Base-by-base conservation (phyloP, 2,329 filamentous ascomycete species). In the Trichoderma lentiforme region DNA sequence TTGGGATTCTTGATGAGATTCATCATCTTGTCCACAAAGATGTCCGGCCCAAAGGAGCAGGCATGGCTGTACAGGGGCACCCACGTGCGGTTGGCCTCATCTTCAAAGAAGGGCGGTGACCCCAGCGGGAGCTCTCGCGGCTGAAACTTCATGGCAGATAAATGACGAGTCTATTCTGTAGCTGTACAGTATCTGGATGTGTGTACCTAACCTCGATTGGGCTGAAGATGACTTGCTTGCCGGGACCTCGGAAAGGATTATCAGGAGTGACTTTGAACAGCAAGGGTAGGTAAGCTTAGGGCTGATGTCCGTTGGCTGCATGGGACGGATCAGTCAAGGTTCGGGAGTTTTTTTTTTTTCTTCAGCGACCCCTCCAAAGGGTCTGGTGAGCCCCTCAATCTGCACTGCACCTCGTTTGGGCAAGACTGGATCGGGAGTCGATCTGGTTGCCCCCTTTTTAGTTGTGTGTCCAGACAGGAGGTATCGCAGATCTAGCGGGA, bases 1-100 rank as follows among this genome's bases (percentile, higher is more conserved):
- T 96, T 95, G 0, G 93, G 93, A 76, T 95, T 95, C 75, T 87
- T 87, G 74, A 95, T 88, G 71, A 95, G 84, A 77, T 95, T 93
- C 76, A 89, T 82, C 89, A 94, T 93, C 64, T 92, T 90, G 53
- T 86, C 81, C 72, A 85, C 82, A 79, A 94, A 95, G 70, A 89
- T 83, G 34, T 86, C 83, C 1, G 90, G 86, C 18, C 86, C 82
- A 78, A 94, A 95, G 14, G 84, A 84, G 79, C 92, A 93, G 26
- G 75, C 78, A 75, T 89, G 86, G 73, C 82, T 83, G 75, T 85
- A 86, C 72, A 90, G 82, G 58, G 88, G 88, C 65, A 82, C 81
- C 89, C 89, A 91, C 66, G 57, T 64, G 24, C 62, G 70, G 43
- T 47, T 69, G 64, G 74, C 71, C 15, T 74, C 74, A 67, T 82